These are phyloP conservation scores for Conoideocrella luteorostrata DNA, from an alignment of 2,329 filamentous ascomycete species.

Conservation along the genomic window DNA sequence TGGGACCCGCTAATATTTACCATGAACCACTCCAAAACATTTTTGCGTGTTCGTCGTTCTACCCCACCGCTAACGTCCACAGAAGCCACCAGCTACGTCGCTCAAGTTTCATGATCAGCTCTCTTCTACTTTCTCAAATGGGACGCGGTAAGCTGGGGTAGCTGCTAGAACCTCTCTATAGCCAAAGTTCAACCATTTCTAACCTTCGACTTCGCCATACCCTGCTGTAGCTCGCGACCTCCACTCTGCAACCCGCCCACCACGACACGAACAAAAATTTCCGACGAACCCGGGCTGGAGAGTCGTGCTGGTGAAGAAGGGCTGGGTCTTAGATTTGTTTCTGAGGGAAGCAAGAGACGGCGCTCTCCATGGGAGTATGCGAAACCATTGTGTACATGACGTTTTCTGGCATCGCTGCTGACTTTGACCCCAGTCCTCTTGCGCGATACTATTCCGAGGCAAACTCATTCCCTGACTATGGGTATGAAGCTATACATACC, in stretches of 20 bases:
- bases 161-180: neutral
- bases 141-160: conserved; percentile 1
- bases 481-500: conserved; percentile 19
- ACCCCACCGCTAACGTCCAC: conserved; percentile 10
- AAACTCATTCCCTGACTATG: conserved; percentile 37
- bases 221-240: neutral
- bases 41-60: neutral
- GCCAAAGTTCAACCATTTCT: too few relatives aligned
- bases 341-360: conserved; percentile 12
- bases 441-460: conserved; percentile 29
- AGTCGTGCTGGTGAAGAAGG: conserved; percentile 12
- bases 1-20: conserved; percentile 2
- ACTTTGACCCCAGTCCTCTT: conserved; percentile 19
- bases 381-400: conserved; percentile 1
- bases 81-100: conserved; percentile 12
- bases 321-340: conserved; percentile 4
- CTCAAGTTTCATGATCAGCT: neutral
- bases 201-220: neutral
- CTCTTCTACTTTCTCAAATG: neutral
- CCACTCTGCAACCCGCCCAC: neutral
- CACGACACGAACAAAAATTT: conserved; percentile 1
- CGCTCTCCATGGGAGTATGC: conserved; percentile 25
- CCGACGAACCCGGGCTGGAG: conserved; percentile 20
- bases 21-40: neutral
- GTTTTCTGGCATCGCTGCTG: neutral